phyloP scores from a whole-genome alignment of 2,329 filamentous ascomycete genomes.

The Lanzia echinophila region DNA sequence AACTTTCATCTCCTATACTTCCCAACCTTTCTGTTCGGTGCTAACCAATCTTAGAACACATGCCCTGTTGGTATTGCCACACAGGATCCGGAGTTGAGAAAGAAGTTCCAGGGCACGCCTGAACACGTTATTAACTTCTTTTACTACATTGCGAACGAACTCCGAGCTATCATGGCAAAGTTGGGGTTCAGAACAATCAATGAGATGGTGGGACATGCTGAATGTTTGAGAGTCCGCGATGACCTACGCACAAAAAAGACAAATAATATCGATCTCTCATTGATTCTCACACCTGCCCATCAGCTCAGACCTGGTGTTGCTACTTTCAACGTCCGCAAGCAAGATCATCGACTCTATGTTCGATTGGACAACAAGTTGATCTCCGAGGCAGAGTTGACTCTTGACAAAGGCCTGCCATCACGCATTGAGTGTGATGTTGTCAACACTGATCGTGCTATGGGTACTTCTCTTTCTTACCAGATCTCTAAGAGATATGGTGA shows the following conservation, averaged over 20 bases:
- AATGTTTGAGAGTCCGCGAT: constrained; percentile 78
- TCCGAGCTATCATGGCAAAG: constrained; percentile 94
- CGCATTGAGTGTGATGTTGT: constrained; percentile 93
- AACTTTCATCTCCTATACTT: no score
- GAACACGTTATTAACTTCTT: constrained; percentile 95
- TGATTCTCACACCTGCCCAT: constrained; percentile 93
- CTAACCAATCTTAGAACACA: constrained; percentile 49
- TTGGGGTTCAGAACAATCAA: constrained; percentile 93
- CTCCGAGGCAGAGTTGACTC: constrained; percentile 85
- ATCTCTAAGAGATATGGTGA: constrained; percentile 91
- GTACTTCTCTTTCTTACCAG: constrained; percentile 91
- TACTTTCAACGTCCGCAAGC: constrained; percentile 96
- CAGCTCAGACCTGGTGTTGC: constrained; percentile 89
- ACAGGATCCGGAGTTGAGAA: constrained; percentile 86
- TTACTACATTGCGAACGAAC: constrained; percentile 94
- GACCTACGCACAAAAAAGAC: constrained; percentile 86
- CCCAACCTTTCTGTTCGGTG: no score
- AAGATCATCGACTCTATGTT: constrained; percentile 89
- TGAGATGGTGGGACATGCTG: constrained; percentile 93
- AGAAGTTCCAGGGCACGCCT: constrained; percentile 88
- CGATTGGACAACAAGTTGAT: constrained; percentile 96
- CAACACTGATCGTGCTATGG: constrained; percentile 92
- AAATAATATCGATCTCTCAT: constrained; percentile 83
- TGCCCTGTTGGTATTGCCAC: constrained; percentile 92
- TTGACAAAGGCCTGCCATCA: constrained; percentile 89